Evolutionary conservation across 148 eudicot genomes (phyloP).

Genomic region (Silene uniflora): DNA sequence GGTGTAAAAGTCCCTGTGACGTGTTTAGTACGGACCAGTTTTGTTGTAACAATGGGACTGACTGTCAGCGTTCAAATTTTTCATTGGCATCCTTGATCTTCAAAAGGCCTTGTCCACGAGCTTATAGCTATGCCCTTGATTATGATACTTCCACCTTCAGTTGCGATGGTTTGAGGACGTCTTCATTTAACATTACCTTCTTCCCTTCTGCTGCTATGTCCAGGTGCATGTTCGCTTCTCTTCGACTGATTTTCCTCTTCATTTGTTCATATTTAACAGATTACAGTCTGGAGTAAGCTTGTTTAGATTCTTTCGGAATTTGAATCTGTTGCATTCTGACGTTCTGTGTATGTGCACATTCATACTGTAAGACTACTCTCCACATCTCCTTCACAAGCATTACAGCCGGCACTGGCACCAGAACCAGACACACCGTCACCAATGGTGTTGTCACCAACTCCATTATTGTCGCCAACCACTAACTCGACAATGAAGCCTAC

Average conservation of each 20-base stretch:
- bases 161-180: background rate
- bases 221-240: constrained; percentile 1
- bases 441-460: background rate
- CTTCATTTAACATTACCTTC: constrained; percentile 11
- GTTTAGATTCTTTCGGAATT: no score
- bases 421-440: background rate
- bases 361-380: no score
- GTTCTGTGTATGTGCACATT: no score
- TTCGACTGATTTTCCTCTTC: no score
- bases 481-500: background rate
- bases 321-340: no score
- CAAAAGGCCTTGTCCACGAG: constrained; percentile 5
- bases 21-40: background rate
- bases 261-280: no score
- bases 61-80: background rate
- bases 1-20: constrained; percentile 2
- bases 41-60: background rate
- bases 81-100: background rate
- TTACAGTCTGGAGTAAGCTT: no score
- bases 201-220: constrained; percentile 10
- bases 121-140: background rate
- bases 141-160: background rate
- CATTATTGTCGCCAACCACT: background rate
- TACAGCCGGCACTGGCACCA: no score
- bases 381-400: no score